These are phyloP conservation scores for Paecilomyces sp. DNA, from an alignment of 2,329 filamentous ascomycete genomes.

Conservation along the genomic window DNA sequence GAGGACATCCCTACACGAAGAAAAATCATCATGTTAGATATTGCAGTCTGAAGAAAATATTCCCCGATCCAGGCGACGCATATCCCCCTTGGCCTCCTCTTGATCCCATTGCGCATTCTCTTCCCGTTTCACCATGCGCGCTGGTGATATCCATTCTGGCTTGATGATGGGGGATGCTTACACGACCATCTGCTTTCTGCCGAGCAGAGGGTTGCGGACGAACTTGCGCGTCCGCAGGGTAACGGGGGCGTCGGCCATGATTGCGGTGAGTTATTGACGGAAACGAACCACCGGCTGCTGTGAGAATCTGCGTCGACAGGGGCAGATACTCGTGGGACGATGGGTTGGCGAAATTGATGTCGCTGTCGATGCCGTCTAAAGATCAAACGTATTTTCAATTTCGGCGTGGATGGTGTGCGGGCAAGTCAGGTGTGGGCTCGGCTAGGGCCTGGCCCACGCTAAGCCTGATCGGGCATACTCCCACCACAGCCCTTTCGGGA, in stretches of 20 bases:
- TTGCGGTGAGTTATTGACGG: constrained; percentile 46
- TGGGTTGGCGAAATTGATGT: constrained; percentile 22
- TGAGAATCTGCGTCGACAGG: constrained; percentile 22
- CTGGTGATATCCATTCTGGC: constrained; percentile 4
- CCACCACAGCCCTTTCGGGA: not conserved
- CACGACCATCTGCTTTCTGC: constrained; percentile 99
- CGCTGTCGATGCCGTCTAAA: constrained; percentile 20
- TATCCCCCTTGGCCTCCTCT: constrained; percentile 1
- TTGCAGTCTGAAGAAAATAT: constrained; percentile 4
- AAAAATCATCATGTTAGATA: constrained; percentile 17
- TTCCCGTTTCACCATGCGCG: constrained; percentile 3
- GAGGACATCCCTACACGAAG: constrained; percentile 78
- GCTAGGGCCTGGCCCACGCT: constrained; percentile 27
- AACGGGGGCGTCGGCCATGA: constrained; percentile 77
- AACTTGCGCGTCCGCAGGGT: constrained; percentile 98
- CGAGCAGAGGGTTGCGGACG: constrained; percentile 98
- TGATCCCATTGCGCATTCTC: constrained; percentile 2
- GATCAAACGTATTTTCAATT: constrained; percentile 29
- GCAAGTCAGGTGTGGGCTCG: constrained; percentile 31
- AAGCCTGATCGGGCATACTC: constrained; percentile 14
- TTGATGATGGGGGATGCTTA: constrained; percentile 50
- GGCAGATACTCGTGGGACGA: constrained; percentile 10
- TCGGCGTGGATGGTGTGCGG: constrained; percentile 20
- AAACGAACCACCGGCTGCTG: constrained; percentile 12
- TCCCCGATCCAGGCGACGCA: not conserved